Evolutionary conservation across 345 rosid genomes (phyloP).

Genomic region (Mercurialis annua): DNA sequence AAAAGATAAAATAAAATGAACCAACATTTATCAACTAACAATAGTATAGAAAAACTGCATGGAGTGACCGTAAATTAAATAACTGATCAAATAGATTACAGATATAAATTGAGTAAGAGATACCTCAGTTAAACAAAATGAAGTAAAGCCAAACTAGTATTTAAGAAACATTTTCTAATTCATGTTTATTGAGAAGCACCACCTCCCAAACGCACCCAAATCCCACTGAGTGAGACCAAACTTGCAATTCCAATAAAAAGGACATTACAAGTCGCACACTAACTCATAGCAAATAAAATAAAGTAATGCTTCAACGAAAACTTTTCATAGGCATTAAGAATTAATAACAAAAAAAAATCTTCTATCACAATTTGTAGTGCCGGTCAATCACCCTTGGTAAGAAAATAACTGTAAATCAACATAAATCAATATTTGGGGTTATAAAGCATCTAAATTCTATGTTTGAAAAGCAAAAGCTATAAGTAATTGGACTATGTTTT

Average conservation of each 20-base stretch:
- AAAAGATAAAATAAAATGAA: no score
- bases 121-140: background rate
- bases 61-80: background rate
- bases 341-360: background rate
- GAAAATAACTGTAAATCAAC: no score
- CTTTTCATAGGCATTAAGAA: background rate
- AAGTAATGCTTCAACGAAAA: background rate
- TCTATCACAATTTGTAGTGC: no score
- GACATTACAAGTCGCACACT: background rate
- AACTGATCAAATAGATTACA: slow-evolving; percentile 1
- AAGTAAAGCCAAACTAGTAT: background rate
- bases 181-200: background rate
- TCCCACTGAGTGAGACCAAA: background rate
- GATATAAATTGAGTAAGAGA: background rate
- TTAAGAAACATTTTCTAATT: background rate
- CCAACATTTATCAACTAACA: no score
- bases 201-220: background rate
- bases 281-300: background rate
- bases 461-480: background rate
- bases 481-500: background rate
- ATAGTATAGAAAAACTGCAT: background rate
- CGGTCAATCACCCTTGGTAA: background rate
- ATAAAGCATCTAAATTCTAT: background rate
- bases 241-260: background rate
- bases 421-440: background rate